Evolutionary conservation across 2,329 filamentous ascomycete species (phyloP), one percentile per base, ranked within the genome.

Genomic region (Penicillium sp.): DNA sequence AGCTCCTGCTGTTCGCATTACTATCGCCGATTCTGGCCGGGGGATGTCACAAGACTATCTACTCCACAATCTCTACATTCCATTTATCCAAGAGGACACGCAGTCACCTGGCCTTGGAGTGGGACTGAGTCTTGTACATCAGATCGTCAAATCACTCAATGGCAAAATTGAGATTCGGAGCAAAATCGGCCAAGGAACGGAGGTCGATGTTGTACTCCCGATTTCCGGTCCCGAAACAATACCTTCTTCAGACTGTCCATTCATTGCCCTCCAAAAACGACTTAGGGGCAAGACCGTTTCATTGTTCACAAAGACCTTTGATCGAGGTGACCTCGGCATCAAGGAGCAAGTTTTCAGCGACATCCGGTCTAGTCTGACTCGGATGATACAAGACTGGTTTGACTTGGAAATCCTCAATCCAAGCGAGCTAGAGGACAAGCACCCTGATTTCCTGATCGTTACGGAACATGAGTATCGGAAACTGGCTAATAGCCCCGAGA

Each of bases 61-160:
- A 1, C 52, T 58, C 7, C 60, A 68, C 47, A 54, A 65, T 37
- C 58, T 69, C 11, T 88, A 85, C 64, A 80, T 77, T 0, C 81
- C 85, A 0, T 88, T 88, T 58, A 71, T 77, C 0, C 85, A 88
- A 55, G 85, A 87, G 61, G 77, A 86, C 34, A 66, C 70, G 1
- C 68, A 87, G 0, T 72, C 78, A 0, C 76, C 80, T 0, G 86
- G 86, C 0, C 80, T 82, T 0, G 86, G 86, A 0, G 73, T 88
- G 0, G 85, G 86, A 0, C 71, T 88, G 19, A 83, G 80, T 47
- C 77, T 87, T 2, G 84, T 87, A 0, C 75, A 79, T 26, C 46
- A 72, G 66, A 60, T 73, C 63, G 61, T 70, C 8, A 59, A 59
- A 34, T 64, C 57, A 5, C 43, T 69, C 6, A 36, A 57, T 16